Evolutionary conservation across 106 monocot species (phyloP).

Genomic region (Vanilla planifolia): DNA sequence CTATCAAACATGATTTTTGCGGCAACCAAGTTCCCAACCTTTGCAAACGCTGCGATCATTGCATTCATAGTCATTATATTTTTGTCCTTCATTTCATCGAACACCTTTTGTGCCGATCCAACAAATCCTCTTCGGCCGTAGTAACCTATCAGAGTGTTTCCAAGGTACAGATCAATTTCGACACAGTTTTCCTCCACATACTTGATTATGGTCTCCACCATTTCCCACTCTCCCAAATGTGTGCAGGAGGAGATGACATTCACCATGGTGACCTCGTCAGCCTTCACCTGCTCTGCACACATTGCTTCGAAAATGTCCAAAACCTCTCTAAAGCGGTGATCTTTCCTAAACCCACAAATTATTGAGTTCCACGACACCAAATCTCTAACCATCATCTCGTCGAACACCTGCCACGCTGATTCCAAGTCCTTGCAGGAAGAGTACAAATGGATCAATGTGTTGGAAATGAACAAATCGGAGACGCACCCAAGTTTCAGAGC

Average conservation of each 20-base stretch:
- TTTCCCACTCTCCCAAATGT: constrained; percentile 29
- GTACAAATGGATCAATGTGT: constrained; percentile 33
- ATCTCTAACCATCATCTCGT: constrained; percentile 38
- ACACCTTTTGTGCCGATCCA: constrained; percentile 24
- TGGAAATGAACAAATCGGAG: constrained; percentile 24
- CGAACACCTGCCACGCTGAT: constrained; percentile 23
- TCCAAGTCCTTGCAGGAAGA: constrained; percentile 9
- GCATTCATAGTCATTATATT: constrained; percentile 38
- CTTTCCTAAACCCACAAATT: constrained; percentile 29
- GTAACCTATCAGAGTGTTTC: constrained; percentile 52
- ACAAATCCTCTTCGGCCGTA: constrained; percentile 23
- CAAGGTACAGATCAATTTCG: constrained; percentile 37
- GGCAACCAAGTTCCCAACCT: constrained; percentile 21
- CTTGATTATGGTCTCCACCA: constrained; percentile 24
- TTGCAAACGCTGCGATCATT: constrained; percentile 33
- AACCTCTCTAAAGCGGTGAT: constrained; percentile 15
- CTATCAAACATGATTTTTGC: constrained; percentile 41
- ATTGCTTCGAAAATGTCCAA: constrained; percentile 24
- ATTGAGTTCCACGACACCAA: constrained; percentile 47
- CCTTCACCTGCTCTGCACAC: constrained; percentile 17
- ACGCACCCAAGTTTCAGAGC: constrained; percentile 23
- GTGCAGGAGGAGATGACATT: constrained; percentile 38
- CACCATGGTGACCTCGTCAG: constrained; percentile 41
- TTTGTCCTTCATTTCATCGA: constrained; percentile 30
- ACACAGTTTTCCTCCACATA: constrained; percentile 26